Evolutionary conservation across 2,329 filamentous ascomycete genomes (phyloP), one percentile per base, ranked within the genome.

Genomic region (Boeremia lycopersici): DNA sequence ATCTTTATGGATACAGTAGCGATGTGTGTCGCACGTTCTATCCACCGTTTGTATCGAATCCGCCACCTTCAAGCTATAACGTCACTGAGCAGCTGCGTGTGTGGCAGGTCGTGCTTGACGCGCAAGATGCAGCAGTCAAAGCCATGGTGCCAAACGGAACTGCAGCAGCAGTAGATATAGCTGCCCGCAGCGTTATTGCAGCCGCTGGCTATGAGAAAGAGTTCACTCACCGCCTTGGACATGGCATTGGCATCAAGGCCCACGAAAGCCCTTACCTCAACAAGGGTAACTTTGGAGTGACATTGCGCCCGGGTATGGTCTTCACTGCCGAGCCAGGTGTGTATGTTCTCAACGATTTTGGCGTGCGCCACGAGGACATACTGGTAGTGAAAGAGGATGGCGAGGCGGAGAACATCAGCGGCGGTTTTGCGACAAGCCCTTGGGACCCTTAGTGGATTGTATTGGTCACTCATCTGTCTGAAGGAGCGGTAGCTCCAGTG

Each of bases 221-320:
- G 0, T 88, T 88, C 58, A 87, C 85, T 1, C 85, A 88, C 60
- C 79, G 85, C 1, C 74, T 88, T 1, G 85, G 85, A 1, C 86
- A 88, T 61, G 82, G 85, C 1, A 86, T 88, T 42, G 86, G 85
- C 0, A 86, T 88, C 65, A 87, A 88, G 71, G 85, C 85, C 1
- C 85, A 87, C 59, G 85, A 88, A 65, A 84, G 82, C 28, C 85
- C 85, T 0, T 88, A 87, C 60, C 72, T 88, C 29, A 86, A 88
- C 66, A 84, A 86, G 63, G 86, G 83, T 53, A 88, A 88, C 61
- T 74, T 73, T 2, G 71, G 66, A 2, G 74, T 76, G 0, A 62
- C 74, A 0, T 72, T 87, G 5, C 74, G 76, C 40, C 74, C 82
- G 0, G 85, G 85, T 0, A 88, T 88, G 85, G 79, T 80, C 0